Evolutionary conservation across 1,139 yeast species (phyloP).

Genomic region (Blastobotrys petasosporus): DNA sequence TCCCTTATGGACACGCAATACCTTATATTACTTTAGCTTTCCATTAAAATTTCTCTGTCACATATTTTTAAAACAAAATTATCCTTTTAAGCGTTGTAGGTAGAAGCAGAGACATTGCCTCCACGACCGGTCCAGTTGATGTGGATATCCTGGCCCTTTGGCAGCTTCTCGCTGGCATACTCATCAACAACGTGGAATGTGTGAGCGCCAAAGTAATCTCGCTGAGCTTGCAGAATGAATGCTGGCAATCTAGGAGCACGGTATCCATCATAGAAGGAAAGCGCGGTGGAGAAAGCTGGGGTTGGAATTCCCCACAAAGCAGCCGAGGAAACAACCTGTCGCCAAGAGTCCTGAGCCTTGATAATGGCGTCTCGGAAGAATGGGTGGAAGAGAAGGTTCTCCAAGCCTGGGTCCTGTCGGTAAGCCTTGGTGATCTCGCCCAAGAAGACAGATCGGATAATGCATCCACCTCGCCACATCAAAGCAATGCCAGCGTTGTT

Average conservation of each 20-base stretch:
- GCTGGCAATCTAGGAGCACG: constrained; percentile 95
- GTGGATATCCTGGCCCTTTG: constrained; percentile 81
- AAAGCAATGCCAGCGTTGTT: constrained; percentile 98
- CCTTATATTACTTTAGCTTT: too few relatives aligned
- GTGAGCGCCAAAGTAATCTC: constrained; percentile 99
- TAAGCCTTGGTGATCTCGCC: constrained; percentile 96
- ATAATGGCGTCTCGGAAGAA: constrained; percentile 88
- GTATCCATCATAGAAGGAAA: constrained; percentile 98
- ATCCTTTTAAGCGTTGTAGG: constrained; percentile 71
- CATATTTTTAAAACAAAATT: neutral
- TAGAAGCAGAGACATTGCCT: constrained; percentile 93
- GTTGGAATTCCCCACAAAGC: constrained; percentile 88
- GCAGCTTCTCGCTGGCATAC: constrained; percentile 65
- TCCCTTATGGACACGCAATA: too few relatives aligned
- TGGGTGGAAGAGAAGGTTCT: constrained; percentile 91
- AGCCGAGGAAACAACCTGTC: constrained; percentile 75
- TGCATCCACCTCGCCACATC: constrained; percentile 99
- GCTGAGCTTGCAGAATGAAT: constrained; percentile 97
- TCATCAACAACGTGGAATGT: constrained; percentile 95
- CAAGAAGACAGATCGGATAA: constrained; percentile 96
- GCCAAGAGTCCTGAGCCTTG: constrained; percentile 96
- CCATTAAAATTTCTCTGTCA: neutral
- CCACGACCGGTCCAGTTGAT: constrained; percentile 99
- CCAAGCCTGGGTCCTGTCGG: constrained; percentile 88
- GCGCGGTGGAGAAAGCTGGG: constrained; percentile 96